Evolutionary conservation across 2,329 filamentous ascomycete genomes (phyloP), one percentile per base, ranked within the genome.

Genomic region (Pseudocercospora cruenta): DNA sequence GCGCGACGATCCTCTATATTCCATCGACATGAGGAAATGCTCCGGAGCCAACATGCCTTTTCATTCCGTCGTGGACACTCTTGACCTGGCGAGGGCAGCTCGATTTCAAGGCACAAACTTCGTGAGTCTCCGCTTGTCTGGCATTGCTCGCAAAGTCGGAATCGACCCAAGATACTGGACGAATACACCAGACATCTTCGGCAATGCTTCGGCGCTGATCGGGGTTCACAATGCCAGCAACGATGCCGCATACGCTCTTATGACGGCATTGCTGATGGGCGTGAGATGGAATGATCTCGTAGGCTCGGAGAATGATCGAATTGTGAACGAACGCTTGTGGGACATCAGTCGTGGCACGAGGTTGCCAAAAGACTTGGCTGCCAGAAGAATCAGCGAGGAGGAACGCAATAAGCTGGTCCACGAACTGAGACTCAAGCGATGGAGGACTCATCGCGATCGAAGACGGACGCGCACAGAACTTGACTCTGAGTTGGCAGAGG

Each of bases 181-280:
- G 10, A 39, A 22, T 16, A 16, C 16, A 14, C 16, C 12, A 1
- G 55, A 58, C 16, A 4, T 36, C 3, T 58, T 58, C 3, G 55
- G 55, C n/a, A 36, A 22, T n/a, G 1, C 4, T 33, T 33, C 6
- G 4, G 55, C 16, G 19, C 19, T 58, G 55, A 5, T 19, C 12
- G 24, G 64, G n/a, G 21, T 58, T 12, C 60, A 67, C 39, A 67
- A 63, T 33, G 65, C 65, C 26, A 63, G 65, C 24, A 67, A 67
- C 26, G 65, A 67, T 24, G 65, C 65, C 1, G 65, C 65, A 9
- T 67, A 67, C 51, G 28, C 60, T 5, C 33, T 67, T 14, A 57
- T 67, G 28, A 51, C 65, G 5, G n/a, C 62, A 16, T 14, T 67
- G 47, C 49, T 63, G 9, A 39, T 67, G 36, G 65, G 28, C 2